Base-by-base conservation (phyloP, 495 filamentous ascomycete genomes). In the Mytilinidion resinicola region DNA sequence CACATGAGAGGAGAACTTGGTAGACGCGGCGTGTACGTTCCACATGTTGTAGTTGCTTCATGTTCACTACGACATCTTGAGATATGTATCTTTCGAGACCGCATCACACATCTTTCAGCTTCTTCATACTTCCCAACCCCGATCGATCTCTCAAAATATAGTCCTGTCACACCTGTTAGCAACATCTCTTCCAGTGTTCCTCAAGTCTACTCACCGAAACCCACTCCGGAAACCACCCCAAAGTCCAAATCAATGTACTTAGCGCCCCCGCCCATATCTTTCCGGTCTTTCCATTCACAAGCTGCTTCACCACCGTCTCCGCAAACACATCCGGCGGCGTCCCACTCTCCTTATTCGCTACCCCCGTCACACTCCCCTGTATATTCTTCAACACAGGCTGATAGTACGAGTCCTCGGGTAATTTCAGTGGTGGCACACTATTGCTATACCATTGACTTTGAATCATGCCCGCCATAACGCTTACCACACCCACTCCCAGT, bases 401-500 rank as follows among this genome's bases (percentile, higher is more conserved):
- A 37, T 60, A 60, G 8, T 11, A 15, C 2, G 57, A 60, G 33
- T 54, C 51, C 9, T 11, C 4, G 11, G 57, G 57, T 15, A 60
- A 51, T 7, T 41, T 14, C 2, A 34, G 5, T 8, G 14, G 9
- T 1, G 57, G 57, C 10, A 14, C 37, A 30, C 25, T 30, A 14
- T 62, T 62, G 0, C 42, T 37, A 10, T 34, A 17, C 46, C 58
- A 52, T 8, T 51, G 5, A 9, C 39, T 54, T 19, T 34, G 20
- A 10, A 65, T 49, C n/a, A 19, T 48, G 9, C 62, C 62, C 3
- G 59, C 53, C 34, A 62, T 38, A 30, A 65, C 33, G 12, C 49
- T 58, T 17, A 65, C 38, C 25, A 62, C 59, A 4, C 38, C 33
- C 25, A 65, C 55, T 17, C 52, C 54, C 9, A 65, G 34, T 1